These are phyloP conservation scores for Suaeda aralocaspica DNA, from an alignment of 148 eudicot genomes.

Conservation along the genomic window DNA sequence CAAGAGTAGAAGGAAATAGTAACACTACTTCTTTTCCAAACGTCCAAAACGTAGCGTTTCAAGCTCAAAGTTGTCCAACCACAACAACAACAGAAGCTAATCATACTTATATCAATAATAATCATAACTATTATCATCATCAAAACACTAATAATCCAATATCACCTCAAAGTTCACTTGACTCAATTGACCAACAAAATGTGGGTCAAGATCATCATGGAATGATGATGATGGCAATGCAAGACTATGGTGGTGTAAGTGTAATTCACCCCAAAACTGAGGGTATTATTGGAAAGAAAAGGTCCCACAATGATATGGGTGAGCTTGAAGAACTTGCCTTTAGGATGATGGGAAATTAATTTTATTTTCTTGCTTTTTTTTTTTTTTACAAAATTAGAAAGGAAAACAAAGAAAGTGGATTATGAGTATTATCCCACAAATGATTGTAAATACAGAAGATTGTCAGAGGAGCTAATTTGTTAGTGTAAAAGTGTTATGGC, in stretches of 20 bases:
- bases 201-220: slow-evolving; percentile 9
- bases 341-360: slow-evolving; percentile 38
- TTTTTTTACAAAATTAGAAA: background rate
- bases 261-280: slow-evolving; percentile 16
- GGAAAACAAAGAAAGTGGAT: background rate
- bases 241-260: slow-evolving; percentile 23
- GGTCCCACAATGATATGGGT: slow-evolving; percentile 32
- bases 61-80: slow-evolving; percentile 19
- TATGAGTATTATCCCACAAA: slow-evolving; percentile 17
- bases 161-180: slow-evolving; percentile 30
- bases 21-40: slow-evolving; percentile 1
- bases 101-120: background rate
- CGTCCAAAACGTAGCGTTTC: slow-evolving; percentile 9
- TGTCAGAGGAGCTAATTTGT: slow-evolving; percentile 21
- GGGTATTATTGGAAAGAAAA: slow-evolving; percentile 34
- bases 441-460: slow-evolving; percentile 25
- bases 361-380: background rate
- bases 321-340: slow-evolving; percentile 42
- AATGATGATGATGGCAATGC: slow-evolving; percentile 30
- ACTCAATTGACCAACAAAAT: slow-evolving; percentile 21
- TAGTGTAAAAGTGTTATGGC: slow-evolving; percentile 6
- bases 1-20: background rate
- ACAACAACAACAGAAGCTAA: background rate
- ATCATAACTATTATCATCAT: background rate
- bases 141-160: slow-evolving; percentile 15